These are phyloP conservation scores for Haberlea rhodopensis DNA, from an alignment of 257 asterid species.

Conservation along the genomic window DNA sequence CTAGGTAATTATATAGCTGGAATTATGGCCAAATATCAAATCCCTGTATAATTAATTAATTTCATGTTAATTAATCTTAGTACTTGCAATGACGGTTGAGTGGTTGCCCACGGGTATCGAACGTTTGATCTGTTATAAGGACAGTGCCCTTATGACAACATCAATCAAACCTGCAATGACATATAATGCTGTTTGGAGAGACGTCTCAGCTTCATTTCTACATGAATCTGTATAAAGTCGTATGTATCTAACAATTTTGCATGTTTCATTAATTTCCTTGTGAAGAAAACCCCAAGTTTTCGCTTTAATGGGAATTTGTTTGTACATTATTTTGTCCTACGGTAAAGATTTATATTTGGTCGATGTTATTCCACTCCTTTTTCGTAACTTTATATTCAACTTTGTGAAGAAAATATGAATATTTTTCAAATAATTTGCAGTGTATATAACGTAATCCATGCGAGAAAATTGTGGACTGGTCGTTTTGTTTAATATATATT, in stretches of 20 bases:
- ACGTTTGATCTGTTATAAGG: too few species aligned
- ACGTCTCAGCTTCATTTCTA: neutral
- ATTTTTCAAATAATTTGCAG: too few species aligned
- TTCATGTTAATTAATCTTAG: neutral
- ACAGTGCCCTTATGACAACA: too few species aligned
- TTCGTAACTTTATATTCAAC: too few species aligned
- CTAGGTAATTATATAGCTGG: slow-evolving; percentile 26
- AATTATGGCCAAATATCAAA: neutral
- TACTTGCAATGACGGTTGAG: slow-evolving; percentile 14
- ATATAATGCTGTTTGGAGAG: slow-evolving; percentile 4
- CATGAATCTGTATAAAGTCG: slow-evolving; percentile 1
- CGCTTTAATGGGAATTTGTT: too few species aligned
- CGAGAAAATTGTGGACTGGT: too few species aligned
- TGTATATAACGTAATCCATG: too few species aligned
- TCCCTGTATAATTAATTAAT: neutral
- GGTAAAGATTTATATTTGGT: too few species aligned
- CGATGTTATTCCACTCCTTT: too few species aligned
- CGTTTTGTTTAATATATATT: too few species aligned
- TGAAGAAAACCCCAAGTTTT: neutral
- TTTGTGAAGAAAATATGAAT: too few species aligned
- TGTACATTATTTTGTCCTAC: neutral
- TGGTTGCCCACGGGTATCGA: too few species aligned
- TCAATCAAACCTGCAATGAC: slow-evolving; percentile 16
- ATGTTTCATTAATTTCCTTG: neutral
- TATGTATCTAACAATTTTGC: neutral